Percentiles rank a stretch among this genome's conserved stretches.
phyloP scores from a whole-genome alignment of 768 basidiomycete species.

The Tricholoma furcatifolium region DNA sequence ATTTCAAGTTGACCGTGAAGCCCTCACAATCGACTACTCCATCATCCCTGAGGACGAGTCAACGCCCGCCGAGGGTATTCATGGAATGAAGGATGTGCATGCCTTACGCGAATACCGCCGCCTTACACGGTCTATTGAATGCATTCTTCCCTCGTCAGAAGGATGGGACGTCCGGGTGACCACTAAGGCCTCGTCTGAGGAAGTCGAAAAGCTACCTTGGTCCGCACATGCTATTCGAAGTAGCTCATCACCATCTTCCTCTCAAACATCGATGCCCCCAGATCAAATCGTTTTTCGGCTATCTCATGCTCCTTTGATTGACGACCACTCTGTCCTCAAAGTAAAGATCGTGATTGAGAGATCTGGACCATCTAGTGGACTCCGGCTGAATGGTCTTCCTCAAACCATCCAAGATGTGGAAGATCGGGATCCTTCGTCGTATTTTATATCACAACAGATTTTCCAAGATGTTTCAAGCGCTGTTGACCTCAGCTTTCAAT shows the following conservation, averaged over 20 bases:
- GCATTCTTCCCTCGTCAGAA: slow-evolving; percentile 68
- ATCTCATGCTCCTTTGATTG: slow-evolving; percentile 67
- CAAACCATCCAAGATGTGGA: slow-evolving; percentile 65
- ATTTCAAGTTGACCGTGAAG: slow-evolving; percentile 82
- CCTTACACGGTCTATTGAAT: slow-evolving; percentile 77
- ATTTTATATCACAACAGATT: slow-evolving; percentile 58
- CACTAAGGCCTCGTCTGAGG: slow-evolving; percentile 70
- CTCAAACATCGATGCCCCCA: slow-evolving; percentile 30
- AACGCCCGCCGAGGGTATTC: slow-evolving; percentile 26
- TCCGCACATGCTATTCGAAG: slow-evolving; percentile 55
- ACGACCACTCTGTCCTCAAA: slow-evolving; percentile 78
- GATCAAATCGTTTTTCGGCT: slow-evolving; percentile 65
- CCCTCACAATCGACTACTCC: slow-evolving; percentile 79
- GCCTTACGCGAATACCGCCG: slow-evolving; percentile 64
- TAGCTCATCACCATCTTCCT: slow-evolving; percentile 33
- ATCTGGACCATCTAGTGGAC: slow-evolving; percentile 70
- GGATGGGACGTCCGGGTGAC: slow-evolving; percentile 89
- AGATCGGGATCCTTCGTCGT: slow-evolving; percentile 63
- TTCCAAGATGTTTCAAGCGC: slow-evolving; percentile 74
- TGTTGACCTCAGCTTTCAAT: slow-evolving; percentile 65
- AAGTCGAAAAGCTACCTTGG: slow-evolving; percentile 75
- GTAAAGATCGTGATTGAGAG: slow-evolving; percentile 79
- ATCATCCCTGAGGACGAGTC: slow-evolving; percentile 75
- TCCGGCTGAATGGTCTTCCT: slow-evolving; percentile 85
- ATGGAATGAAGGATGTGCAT: slow-evolving; percentile 65